phyloP scores from a whole-genome alignment of 148 eudicot genomes.

The Nepenthes gracilis region DNA sequence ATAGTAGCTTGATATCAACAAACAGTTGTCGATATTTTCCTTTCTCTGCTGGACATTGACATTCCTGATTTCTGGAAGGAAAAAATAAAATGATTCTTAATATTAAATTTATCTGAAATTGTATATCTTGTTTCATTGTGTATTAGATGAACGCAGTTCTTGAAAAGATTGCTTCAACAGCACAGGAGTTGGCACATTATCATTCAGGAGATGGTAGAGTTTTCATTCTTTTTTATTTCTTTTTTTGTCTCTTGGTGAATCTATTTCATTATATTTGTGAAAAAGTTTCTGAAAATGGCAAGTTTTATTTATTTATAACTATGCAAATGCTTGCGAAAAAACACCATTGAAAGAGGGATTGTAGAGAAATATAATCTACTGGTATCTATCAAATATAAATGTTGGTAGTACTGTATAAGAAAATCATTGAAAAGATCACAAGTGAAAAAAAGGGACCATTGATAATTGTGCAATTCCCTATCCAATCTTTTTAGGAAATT shows the following conservation, averaged over 20 bases:
- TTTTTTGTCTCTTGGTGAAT: neutral
- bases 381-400: too few relatives aligned
- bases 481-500: too few relatives aligned
- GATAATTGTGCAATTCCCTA: too few relatives aligned
- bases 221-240: slow-evolving; percentile 1
- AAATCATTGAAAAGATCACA: too few relatives aligned
- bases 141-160: slow-evolving; percentile 94
- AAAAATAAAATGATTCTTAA: neutral
- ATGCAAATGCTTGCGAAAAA: too few relatives aligned
- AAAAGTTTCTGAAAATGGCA: too few relatives aligned
- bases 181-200: slow-evolving; percentile 93
- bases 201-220: slow-evolving; percentile 93
- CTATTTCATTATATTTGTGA: neutral
- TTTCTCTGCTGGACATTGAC: neutral
- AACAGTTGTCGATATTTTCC: neutral
- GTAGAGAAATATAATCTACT: too few relatives aligned
- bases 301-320: too few relatives aligned
- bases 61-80: neutral
- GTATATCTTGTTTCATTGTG: slow-evolving; percentile 22
- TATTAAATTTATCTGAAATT: slow-evolving; percentile 3
- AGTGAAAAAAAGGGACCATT: too few relatives aligned
- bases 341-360: too few relatives aligned
- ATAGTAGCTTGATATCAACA: neutral
- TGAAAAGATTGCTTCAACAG: slow-evolving; percentile 79
- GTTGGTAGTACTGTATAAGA: too few relatives aligned